phyloP scores from a whole-genome alignment of 805 yeast genomes.

The Candida arabinofermentans region DNA sequence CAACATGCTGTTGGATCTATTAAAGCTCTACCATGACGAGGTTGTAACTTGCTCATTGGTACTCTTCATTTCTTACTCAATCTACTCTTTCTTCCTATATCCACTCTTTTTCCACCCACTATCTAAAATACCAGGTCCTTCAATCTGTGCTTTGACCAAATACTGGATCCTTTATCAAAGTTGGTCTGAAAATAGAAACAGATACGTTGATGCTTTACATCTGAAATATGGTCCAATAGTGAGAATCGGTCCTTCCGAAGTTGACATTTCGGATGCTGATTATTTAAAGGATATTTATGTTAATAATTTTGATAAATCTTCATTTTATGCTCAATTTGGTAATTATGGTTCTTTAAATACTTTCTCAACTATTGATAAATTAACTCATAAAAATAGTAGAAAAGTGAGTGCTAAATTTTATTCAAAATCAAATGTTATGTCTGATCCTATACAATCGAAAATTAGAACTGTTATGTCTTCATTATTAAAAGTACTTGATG shows the following conservation, averaged over 20 bases:
- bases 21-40: conserved; percentile 4
- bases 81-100: conserved; percentile 28
- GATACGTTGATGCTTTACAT: conserved; percentile 48
- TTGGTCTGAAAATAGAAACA: conserved; percentile 46
- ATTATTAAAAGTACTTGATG: conserved; percentile 22
- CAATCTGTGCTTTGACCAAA: conserved; percentile 41
- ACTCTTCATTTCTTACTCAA: conserved; percentile 3
- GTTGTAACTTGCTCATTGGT: conserved; percentile 5
- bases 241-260: conserved; percentile 55
- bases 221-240: conserved; percentile 57
- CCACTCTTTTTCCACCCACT: conserved; percentile 50
- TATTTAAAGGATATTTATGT: conserved; percentile 54
- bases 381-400: conserved; percentile 42
- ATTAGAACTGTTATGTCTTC: conserved; percentile 32
- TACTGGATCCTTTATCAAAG: conserved; percentile 39
- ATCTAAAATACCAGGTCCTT: conserved; percentile 55
- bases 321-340: conserved; percentile 56
- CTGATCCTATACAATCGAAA: conserved; percentile 29
- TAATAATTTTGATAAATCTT: conserved; percentile 51
- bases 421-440: conserved; percentile 39
- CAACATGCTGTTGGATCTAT: conserved; percentile 10
- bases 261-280: conserved; percentile 51
- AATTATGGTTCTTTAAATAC: conserved; percentile 58
- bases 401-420: conserved; percentile 39
- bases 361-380: conserved; percentile 50